Conservation (phyloP, 192 early-diverging fungal genomes). For the Coemansia sp. region DNA sequence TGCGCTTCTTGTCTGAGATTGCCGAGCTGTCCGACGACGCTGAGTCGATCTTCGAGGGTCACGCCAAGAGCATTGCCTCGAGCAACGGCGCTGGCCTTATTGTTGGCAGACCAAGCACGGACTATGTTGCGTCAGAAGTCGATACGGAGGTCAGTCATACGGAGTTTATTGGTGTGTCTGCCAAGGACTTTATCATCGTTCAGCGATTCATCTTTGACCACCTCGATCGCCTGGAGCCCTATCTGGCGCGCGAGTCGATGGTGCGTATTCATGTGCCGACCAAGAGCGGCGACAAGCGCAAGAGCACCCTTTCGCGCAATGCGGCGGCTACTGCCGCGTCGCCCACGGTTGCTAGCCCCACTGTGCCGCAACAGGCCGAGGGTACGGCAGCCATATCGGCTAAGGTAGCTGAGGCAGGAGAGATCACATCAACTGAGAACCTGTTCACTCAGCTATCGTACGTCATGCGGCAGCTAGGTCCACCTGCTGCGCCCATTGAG, state of each 20-base stretch:
- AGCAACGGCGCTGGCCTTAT: slow-evolving; percentile 20
- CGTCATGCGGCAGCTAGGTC: slow-evolving; percentile 84
- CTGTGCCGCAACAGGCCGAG: neutral
- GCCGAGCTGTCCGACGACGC: slow-evolving; percentile 56
- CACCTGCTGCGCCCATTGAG: slow-evolving; percentile 64
- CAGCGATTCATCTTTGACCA: slow-evolving; percentile 72
- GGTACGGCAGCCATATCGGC: slow-evolving; percentile 4
- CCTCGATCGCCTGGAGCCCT: slow-evolving; percentile 67
- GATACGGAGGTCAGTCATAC: slow-evolving; percentile 21
- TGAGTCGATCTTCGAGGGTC: slow-evolving; percentile 46
- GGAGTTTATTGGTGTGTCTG: slow-evolving; percentile 34
- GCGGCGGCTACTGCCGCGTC: neutral
- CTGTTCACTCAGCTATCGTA: slow-evolving; percentile 80
- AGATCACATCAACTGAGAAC: slow-evolving; percentile 60
- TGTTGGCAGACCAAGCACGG: slow-evolving; percentile 30
- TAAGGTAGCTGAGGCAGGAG: neutral
- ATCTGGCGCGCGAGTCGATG: slow-evolving; percentile 62
- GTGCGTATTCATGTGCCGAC: slow-evolving; percentile 30
- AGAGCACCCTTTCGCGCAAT: slow-evolving; percentile 30
- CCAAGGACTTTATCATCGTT: slow-evolving; percentile 55
- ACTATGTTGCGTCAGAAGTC: slow-evolving; percentile 30
- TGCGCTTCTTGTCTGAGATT: slow-evolving; percentile 77
- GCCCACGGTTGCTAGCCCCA: neutral
- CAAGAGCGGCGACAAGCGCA: slow-evolving; percentile 42
- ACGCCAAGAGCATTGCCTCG: slow-evolving; percentile 41